Base-by-base conservation (phyloP, 2,329 filamentous ascomycete species). In the Elsinoe batatas region DNA sequence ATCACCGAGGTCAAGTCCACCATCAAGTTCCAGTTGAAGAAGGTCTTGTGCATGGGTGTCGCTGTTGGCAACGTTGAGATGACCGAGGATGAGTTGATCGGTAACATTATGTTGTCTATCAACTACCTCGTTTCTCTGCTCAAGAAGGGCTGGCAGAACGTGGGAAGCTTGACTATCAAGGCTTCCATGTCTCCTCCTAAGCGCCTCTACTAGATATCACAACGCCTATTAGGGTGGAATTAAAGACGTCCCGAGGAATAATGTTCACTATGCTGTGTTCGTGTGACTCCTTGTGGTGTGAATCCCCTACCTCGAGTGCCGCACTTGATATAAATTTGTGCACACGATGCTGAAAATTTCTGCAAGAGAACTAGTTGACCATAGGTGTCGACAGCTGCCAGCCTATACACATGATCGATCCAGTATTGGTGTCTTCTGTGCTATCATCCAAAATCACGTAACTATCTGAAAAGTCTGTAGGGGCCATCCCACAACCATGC, bases 21-120 rank as follows among this genome's bases (percentile, higher is more conserved):
- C 77, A 97, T 98, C 87, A 98, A 98, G 87, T 98, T 98, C 87
- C 91, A 98, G 84, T 83, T 98, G 72, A 98, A 98, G 89, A 98
- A 98, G 88, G 93, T 98, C 75, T 84, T 98, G 68, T 98, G 93
- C 84, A 91, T 98, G 84, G 93, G 91, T 87, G 91, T 97, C 74
- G 93, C 93, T 68, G 88, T 98, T 72, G 93, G 93, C 74, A 95
- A 98, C 79, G 93, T 98, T 69, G 90, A 85, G 70, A 98, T 98
- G 93, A 87, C 1, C 64, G 80, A 89, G 79, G 93, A 98, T 72
- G 88, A 96, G 82, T 80, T 98, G 66, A 85, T 98, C 67, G 87
- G 83, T 73, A 98, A 98, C 87, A 91, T 97, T 79, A 98, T 98
- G 93, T 53, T 98, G 80, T 83, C 91, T 78, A 97, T 98, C 86